Percentiles rank a stretch among this genome's conserved stretches.
These are phyloP conservation scores for Paspalum notatum DNA, from an alignment of 176 grass and related monocot genomes.

Conservation along the genomic window DNA sequence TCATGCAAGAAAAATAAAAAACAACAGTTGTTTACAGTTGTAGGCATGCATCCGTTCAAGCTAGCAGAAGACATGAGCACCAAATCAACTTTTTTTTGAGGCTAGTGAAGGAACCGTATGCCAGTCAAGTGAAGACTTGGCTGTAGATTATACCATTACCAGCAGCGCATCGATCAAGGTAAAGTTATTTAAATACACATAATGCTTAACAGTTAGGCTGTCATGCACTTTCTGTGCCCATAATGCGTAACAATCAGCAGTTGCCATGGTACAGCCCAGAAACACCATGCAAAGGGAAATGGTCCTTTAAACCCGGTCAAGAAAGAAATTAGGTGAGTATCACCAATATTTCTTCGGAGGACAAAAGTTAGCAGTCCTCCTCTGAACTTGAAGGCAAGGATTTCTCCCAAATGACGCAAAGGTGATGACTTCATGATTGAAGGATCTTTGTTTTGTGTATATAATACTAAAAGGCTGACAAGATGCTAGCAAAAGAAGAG, in stretches of 20 bases:
- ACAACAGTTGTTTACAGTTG: not conserved
- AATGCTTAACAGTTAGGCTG: constrained; percentile 30
- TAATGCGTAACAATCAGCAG: not conserved
- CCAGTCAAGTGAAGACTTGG: not conserved
- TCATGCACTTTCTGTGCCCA: constrained; percentile 40
- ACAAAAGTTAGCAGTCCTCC: constrained; percentile 47
- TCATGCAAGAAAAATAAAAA: not conserved
- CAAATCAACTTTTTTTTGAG: constrained; percentile 5
- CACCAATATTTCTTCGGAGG: constrained; percentile 25
- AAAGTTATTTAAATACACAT: constrained; percentile 26
- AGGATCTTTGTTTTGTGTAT: constrained; percentile 41
- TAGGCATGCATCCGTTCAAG: constrained; percentile 10
- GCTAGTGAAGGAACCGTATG: constrained; percentile 13
- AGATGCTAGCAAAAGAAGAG: constrained; percentile 38
- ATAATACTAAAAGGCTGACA: constrained; percentile 40
- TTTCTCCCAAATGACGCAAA: constrained; percentile 66
- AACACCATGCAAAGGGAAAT: constrained; percentile 47
- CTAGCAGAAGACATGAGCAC: not conserved
- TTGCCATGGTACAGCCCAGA: constrained; percentile 18
- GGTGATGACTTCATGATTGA: constrained; percentile 60
- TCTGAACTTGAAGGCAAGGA: constrained; percentile 61
- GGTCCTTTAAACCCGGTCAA: constrained; percentile 49
- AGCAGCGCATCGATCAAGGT: not conserved
- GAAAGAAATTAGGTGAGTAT: constrained; percentile 29
- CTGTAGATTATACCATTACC: not conserved